Base-by-base conservation (phyloP, 345 rosid species). In the Citrus sp. region DNA sequence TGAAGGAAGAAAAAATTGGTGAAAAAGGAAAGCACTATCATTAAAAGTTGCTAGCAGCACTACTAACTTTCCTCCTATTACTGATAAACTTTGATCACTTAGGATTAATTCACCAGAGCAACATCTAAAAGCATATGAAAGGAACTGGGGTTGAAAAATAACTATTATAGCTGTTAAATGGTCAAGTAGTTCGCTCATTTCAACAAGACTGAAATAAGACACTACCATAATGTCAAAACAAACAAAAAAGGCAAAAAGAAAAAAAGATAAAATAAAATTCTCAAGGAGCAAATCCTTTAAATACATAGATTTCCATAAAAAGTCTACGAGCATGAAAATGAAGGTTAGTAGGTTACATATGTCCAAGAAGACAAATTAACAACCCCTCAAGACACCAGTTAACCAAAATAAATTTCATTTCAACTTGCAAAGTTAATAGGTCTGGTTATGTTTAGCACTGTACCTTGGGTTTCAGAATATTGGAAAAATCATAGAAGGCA, bases 401-500 rank as follows among this genome's bases (percentile, higher is more conserved):
- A 56, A 35, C 66, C 37, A 24, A 73, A 55, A 35, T 56, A 25
- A 34, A 73, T 73, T 58, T 35, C 54, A 4, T 40, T 35, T 13
- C 19, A 55, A 35, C 76, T 73, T 32, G 61, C 51, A 70, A 12
- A n/a, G 56, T 38, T 13, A 51, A 58, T 28, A 28, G 28, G 37
- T 79, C 25, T 32, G 55, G 42, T 9, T 72, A 46, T 13, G 16
- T 27, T 25, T 60, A 32, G 68, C 38, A 51, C 14, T 56, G 34
- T 89, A 88, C 98, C 97, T 95, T 93, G 77, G 88, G 73, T 80
- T 90, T 87, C 67, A 95, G 85, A 91, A 91, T 85, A 83, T 86
- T 84, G 40, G 93, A 89, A 80, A 92, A 95, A 64, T 95, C 98
- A 34, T 80, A 89, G 85, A 94, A 94, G 58, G 94, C 94, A 34